A percentile compares a stretch with the other conserved stretches of the same genome.
These are phyloP conservation scores for Rhizopogon vinicolor DNA, from an alignment of 768 basidiomycete species.

Conservation along the genomic window DNA sequence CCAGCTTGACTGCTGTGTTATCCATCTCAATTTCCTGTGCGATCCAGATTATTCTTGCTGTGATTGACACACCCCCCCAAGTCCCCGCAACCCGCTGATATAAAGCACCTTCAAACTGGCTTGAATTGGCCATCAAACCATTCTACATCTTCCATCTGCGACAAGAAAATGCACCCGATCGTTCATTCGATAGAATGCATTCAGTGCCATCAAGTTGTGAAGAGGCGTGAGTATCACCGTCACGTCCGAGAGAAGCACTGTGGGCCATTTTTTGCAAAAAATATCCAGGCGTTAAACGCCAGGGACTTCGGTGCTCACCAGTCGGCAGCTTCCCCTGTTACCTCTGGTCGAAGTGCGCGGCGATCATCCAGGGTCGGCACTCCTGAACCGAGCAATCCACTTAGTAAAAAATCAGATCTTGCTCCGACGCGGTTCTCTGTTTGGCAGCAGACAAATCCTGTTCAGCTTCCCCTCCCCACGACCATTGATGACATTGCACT, in stretches of 20 bases:
- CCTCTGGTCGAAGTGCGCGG: too few relatives aligned
- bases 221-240: background rate
- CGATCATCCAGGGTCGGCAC: background rate
- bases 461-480: too few relatives aligned
- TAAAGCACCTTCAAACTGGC: background rate
- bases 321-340: background rate
- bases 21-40: background rate
- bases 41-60: background rate
- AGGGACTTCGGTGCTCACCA: background rate
- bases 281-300: background rate
- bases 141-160: background rate
- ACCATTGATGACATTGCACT: too few relatives aligned
- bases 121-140: background rate
- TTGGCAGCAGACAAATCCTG: conserved; percentile 11
- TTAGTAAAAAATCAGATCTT: background rate
- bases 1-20: too few relatives aligned
- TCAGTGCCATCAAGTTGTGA: background rate
- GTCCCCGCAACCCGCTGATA: background rate
- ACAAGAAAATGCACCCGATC: background rate
- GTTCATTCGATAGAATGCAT: background rate
- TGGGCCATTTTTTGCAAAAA: too few relatives aligned
- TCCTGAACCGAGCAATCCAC: background rate
- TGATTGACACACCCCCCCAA: background rate
- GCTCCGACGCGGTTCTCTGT: conserved; percentile 11
- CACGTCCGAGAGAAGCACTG: background rate